Conservation (phyloP, 257 asterid genomes). For the Linderniella brevidens region DNA sequence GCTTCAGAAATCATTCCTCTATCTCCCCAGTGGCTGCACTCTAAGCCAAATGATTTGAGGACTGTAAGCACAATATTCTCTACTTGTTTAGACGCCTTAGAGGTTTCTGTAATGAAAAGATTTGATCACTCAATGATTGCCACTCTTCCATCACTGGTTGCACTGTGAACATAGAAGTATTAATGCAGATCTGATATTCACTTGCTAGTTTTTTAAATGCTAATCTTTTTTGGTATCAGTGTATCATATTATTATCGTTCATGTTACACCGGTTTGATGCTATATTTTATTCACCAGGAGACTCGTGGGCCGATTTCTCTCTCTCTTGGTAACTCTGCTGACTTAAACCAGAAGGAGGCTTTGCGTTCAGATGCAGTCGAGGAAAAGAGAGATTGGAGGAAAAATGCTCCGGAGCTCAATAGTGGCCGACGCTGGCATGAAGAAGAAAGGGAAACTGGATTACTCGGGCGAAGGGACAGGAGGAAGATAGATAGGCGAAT, state of each 20-base stretch:
- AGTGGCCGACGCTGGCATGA: constrained; percentile 98
- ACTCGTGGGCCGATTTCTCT: constrained; percentile 70
- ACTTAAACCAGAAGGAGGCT: constrained; percentile 63
- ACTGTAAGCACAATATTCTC: constrained; percentile 23
- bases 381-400: constrained; percentile 83
- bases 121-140: no score
- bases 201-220: neutral
- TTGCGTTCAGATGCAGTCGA: constrained; percentile 66
- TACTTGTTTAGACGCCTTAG: no score
- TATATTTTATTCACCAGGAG: constrained; percentile 28
- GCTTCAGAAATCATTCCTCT: constrained; percentile 72
- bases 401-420: constrained; percentile 43
- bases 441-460: constrained; percentile 98
- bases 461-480: constrained; percentile 90
- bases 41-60: constrained; percentile 68
- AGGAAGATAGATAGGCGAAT: constrained; percentile 74
- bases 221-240: neutral
- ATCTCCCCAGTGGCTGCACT: constrained; percentile 96
- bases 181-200: neutral
- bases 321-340: constrained; percentile 73
- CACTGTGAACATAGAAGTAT: neutral
- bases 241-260: neutral
- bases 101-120: no score
- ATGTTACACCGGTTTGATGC: neutral
- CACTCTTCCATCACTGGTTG: no score